Evolutionary conservation across 768 basidiomycete species (phyloP), one percentile per base, ranked within the genome.

Genomic region (Phallus indusiatus): DNA sequence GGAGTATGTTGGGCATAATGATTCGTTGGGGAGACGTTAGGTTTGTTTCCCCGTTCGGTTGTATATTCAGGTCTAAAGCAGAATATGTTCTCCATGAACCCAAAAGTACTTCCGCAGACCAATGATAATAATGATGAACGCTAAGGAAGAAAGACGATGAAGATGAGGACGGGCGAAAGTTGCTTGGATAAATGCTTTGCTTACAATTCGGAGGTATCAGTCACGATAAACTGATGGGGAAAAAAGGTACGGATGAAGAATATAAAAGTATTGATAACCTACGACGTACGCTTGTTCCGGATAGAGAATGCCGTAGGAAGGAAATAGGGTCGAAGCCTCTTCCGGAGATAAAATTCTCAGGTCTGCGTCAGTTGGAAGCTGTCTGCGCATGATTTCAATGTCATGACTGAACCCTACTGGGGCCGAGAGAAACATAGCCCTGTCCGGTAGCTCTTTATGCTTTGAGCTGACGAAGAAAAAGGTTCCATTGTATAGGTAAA

Each of bases 81-180:
- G 90, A 80, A 69, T 94, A 95, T 0, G 92, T 84, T 8, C 91
- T 81, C 94, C 94, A 95, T 64, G 94, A 81, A 46, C 94, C 94
- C 63, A 91, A 90, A 74, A 89, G 86, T 18, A 94, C 81, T 67
- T 97, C 94, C 4, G 94, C 93, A 34, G 87, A 82, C 82, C 89
- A 94, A 67, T 97, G 93, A 69, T 93, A 95, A 69, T 94, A 95
- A 71, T 95, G 93, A 1, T 87, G 88, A 58, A 95, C 79, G 72
- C 89, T 91, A 33, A 53, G 56, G 12, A 20, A 20, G 21, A 28
- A 33, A 9, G 47, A 48, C 36, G 57, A 22, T 56, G 42, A 60
- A 47, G n/a, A 37, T 53, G 24, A 51, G 18, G n/a, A 21, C 21
- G n/a, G 1, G 59, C 55, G 14, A 33, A 18, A 18, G 20, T 48